Conservation (phyloP, 2,329 filamentous ascomycete species). For the Pseudogymnoascus sp. region DNA sequence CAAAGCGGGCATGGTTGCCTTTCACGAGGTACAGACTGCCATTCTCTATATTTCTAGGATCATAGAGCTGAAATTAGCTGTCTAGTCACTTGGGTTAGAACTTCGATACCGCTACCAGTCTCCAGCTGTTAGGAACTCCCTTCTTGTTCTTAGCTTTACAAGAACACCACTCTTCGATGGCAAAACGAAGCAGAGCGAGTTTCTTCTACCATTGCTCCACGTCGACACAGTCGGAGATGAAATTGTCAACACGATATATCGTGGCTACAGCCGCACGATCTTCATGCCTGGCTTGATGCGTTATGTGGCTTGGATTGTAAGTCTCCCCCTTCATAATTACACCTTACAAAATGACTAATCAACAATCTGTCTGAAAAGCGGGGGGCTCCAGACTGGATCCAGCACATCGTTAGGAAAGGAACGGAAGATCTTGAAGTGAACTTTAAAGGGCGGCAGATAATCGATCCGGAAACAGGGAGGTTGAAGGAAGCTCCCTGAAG, state of each 20-base stretch:
- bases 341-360: no score
- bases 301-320: constrained; percentile 10
- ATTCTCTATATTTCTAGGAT: not conserved
- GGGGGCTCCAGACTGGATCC: no score
- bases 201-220: constrained; percentile 22
- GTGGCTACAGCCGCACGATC: constrained; percentile 17
- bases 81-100: constrained; percentile 16
- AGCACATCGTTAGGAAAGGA: no score
- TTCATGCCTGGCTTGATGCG: constrained; percentile 20
- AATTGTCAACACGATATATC: constrained; percentile 20
- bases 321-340: no score
- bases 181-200: constrained; percentile 21
- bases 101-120: constrained; percentile 11
- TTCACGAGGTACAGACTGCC: constrained; percentile 16
- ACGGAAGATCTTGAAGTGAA: no score
- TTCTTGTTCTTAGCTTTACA: constrained; percentile 22
- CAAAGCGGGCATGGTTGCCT: constrained; percentile 22
- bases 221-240: constrained; percentile 22
- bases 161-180: constrained; percentile 23
- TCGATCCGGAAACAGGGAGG: no score
- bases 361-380: no score
- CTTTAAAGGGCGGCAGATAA: no score
- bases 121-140: constrained; percentile 18
- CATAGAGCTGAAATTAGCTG: not conserved
- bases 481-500: no score